Base-by-base conservation (phyloP, 148 eudicot species). In the Cornus kousa region DNA sequence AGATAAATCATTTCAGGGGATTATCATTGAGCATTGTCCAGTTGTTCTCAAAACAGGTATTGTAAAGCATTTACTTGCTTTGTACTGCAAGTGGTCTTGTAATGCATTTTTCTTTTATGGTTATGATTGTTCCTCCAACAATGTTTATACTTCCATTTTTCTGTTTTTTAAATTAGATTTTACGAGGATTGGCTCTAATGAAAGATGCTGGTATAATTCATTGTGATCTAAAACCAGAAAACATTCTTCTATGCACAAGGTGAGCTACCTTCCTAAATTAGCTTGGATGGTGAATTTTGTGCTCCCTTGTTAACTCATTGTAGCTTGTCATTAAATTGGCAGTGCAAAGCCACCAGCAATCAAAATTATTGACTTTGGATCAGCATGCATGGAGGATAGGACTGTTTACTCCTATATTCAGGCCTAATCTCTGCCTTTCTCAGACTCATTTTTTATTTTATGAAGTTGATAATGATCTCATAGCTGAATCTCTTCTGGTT, bases 401-500 rank as follows among this genome's bases (percentile, higher is more conserved):
- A 96, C 99, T 74, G 98, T 96, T 74, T 96, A 96, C 88, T 96
- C 99, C 71, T 96, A 96, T 85, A 96, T 96, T 80, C 99, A 96
- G 99, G 99, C 90, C 67, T 23, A 67, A 32, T 74, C 22, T 73
- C n/a, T 73, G 70, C 31, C 74, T 59, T 82, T 8, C 37, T 35
- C 22, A 31, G 10, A 60, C 37, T 53, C 72, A 33, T 72, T 37
- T 70, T 79, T 70, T 71, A 4, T 32, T 22, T 57, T 37, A 43
- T 24, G 10, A 35, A 75, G 57, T 43, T 70, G 67, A 64, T 17
- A 72, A 60, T 68, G 39, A 22, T 77, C 32, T 35, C 60, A 70
- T 60, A 33, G 74, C 40, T 46, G 78, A n/a, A 28, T 76, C 40
- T 67, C 46, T 20, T 78, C 5, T 81, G 20, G 72, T 74, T 75